Percentiles rank a stretch among this genome's conserved stretches.
These are phyloP conservation scores for Furcasterigmium sp. DNA, from an alignment of 2,329 filamentous ascomycete genomes.

Conservation along the genomic window DNA sequence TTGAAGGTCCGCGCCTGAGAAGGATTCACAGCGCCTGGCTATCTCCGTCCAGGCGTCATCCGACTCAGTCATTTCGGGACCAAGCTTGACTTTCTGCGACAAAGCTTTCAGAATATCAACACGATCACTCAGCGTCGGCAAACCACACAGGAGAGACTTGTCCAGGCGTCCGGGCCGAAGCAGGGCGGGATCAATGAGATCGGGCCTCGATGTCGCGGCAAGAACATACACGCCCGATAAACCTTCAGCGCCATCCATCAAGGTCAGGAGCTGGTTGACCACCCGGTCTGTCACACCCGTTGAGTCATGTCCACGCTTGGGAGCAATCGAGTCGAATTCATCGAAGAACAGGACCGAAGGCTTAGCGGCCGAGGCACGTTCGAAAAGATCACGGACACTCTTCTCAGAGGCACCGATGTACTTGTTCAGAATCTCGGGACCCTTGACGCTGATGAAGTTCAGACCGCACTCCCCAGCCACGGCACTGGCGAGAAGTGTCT, in stretches of 20 bases:
- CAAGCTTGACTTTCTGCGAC: conserved; percentile 74
- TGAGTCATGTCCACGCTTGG: conserved; percentile 92
- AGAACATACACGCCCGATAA: conserved; percentile 93
- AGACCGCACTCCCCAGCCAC: conserved; percentile 97
- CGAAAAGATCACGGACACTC: conserved; percentile 90
- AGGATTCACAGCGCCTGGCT: conserved; percentile 76
- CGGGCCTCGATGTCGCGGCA: conserved; percentile 87
- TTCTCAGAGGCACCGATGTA: conserved; percentile 98
- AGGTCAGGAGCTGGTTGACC: conserved; percentile 94
- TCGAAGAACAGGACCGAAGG: conserved; percentile 98
- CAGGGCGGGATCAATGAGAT: conserved; percentile 91
- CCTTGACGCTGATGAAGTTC: conserved; percentile 98
- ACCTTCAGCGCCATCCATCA: conserved; percentile 98
- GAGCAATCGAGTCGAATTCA: conserved; percentile 96
- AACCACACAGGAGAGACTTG: conserved; percentile 87
- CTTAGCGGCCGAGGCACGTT: conserved; percentile 81
- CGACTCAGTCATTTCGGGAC: conserved; percentile 54
- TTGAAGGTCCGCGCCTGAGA: conserved; percentile 90
- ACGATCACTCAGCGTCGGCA: conserved; percentile 74
- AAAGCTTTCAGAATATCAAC: conserved; percentile 84
- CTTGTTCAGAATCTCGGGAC: conserved; percentile 97
- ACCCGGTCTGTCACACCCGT: conserved; percentile 98
- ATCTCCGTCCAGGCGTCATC: conserved; percentile 63
- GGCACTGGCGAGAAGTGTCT: conserved; percentile 89
- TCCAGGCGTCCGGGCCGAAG: conserved; percentile 88